Percentiles rank a stretch among this genome's conserved stretches.
Conservation (phyloP, 345 rosid species). For the Aquilaria yunnanensis region DNA sequence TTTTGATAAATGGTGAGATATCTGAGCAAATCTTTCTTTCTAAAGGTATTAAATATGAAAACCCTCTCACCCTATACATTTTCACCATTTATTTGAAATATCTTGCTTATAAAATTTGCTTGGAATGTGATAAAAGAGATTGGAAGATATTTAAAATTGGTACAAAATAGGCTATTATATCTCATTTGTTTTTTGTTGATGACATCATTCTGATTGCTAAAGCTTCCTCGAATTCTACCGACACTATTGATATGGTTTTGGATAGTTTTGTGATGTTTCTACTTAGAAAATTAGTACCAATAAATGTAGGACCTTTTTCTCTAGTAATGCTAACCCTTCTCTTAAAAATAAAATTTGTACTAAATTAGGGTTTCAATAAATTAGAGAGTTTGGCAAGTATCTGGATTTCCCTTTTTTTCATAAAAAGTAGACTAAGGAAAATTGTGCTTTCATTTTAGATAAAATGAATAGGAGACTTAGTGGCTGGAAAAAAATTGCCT, state of each 20-base stretch:
- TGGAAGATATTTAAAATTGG: background rate
- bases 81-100: background rate
- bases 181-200: background rate
- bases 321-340: background rate
- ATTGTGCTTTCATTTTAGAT: background rate
- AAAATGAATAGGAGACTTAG: background rate
- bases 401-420: background rate
- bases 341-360: background rate
- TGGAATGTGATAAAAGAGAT: background rate
- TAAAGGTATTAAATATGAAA: no score
- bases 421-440: background rate
- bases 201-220: background rate
- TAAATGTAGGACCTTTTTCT: background rate
- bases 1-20: background rate
- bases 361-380: background rate
- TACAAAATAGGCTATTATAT: background rate
- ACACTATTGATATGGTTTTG: background rate
- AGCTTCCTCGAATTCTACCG: background rate
- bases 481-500: background rate
- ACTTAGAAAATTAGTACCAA: background rate
- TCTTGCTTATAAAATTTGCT: background rate
- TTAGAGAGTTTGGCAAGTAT: background rate
- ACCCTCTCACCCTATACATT: no score
- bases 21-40: background rate
- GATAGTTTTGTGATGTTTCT: background rate